Base-by-base conservation (phyloP, 257 asterid species). In the Solanum virginianum region DNA sequence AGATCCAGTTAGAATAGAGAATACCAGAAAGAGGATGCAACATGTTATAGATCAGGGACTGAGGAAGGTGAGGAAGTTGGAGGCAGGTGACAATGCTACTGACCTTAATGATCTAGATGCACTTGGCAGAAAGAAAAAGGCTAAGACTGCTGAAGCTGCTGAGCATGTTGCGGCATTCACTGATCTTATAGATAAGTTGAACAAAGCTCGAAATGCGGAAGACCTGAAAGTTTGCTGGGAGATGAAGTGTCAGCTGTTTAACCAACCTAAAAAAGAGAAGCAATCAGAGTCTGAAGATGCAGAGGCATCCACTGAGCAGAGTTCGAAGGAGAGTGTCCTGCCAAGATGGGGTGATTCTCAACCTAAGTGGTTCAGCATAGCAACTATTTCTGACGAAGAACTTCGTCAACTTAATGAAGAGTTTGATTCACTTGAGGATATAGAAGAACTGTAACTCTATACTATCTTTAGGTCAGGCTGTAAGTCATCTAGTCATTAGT, bases 181-280 rank as follows among this genome's bases (percentile, higher is more conserved):
- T 14, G 95, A 95, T 45, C 94, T 97, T 60, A 86, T 83, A 15
- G 99, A 95, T 74, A 97, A 95, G 89, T 82, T 96, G 89, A 91
- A 89, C 79, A 92, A 90, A 88, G 96, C 94, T 24, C 92, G 95
- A 85, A 96, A 90, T 32, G 94, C 86, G 65, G 98, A 95, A 47
- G 98, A 97, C 86, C 68, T 97, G 77, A 88, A 91, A 89, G 91
- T 92, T 22, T 97, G 98, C 86, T 43, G 89, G 89, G 93, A 90
- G 88, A 83, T 89, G 88, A 92, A 92, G 12, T 84, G 89, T 55
- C 88, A 91, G 88, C 89, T 95, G 41, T 90, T 92, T 82, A 80
- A 84, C 62, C 89, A 86, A 84, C 80, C 87, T 51, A n/a, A 41
- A 55, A 86, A 83, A 84, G 85, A 56, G 70, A 75, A 56, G 70